phyloP scores from a whole-genome alignment of 176 grass and related monocot species.

The Hyparrhenia diplandra region DNA sequence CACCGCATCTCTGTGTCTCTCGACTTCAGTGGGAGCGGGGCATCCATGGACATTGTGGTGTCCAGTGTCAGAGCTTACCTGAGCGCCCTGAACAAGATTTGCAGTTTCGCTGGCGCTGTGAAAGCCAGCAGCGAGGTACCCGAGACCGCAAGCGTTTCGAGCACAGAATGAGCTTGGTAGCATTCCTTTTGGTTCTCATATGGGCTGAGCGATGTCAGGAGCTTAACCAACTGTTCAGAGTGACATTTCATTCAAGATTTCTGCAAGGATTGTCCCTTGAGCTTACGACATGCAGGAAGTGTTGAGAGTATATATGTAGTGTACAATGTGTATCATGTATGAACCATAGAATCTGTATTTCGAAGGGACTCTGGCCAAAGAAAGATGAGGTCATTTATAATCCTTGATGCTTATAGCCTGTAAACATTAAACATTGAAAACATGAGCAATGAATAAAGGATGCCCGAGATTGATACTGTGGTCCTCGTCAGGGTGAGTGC shows the following conservation, averaged over 20 bases:
- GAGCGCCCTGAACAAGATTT: slow-evolving; percentile 86
- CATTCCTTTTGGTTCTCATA: not conserved
- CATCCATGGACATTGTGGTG: slow-evolving; percentile 71
- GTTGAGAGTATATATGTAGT: too few relatives aligned
- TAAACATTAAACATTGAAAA: not conserved
- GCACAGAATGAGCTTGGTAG: slow-evolving; percentile 25
- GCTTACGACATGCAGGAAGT: not conserved
- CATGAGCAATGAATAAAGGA: too few relatives aligned
- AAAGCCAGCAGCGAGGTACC: slow-evolving; percentile 45
- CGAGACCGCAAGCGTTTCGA: slow-evolving; percentile 11
- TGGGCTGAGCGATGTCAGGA: too few relatives aligned
- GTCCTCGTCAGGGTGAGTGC: too few relatives aligned
- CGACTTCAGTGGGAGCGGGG: slow-evolving; percentile 73
- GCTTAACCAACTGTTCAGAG: too few relatives aligned
- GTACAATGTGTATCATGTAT: not conserved
- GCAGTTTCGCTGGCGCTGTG: slow-evolving; percentile 54
- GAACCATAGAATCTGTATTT: not conserved
- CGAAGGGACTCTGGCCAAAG: not conserved
- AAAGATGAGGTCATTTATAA: not conserved
- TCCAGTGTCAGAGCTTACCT: slow-evolving; percentile 86
- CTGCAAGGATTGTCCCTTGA: not conserved
- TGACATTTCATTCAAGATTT: not conserved
- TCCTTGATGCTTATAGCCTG: not conserved
- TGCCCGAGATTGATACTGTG: too few relatives aligned
- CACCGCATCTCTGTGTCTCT: not conserved